phyloP scores from a whole-genome alignment of 257 asterid species.

The Euphrasia confusa region DNA sequence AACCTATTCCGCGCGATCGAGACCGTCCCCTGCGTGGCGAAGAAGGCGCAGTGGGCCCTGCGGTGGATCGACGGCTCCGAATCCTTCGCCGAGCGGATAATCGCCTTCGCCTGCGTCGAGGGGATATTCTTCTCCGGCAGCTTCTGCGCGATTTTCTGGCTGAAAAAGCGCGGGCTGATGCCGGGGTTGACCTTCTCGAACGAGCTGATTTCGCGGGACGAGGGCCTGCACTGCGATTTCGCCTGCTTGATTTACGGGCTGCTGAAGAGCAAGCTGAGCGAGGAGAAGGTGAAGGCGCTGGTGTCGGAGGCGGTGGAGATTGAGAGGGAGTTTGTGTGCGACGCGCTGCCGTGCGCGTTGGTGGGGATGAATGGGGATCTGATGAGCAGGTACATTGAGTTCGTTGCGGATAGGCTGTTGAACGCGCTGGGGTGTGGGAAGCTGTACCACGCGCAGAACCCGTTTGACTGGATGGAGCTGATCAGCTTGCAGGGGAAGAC shows the following conservation, averaged over 20 bases:
- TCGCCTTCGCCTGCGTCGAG: constrained; percentile 89
- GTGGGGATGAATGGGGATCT: constrained; percentile 59
- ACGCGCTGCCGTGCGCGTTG: constrained; percentile 58
- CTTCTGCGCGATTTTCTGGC: constrained; percentile 87
- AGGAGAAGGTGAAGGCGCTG: constrained; percentile 58
- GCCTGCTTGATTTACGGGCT: constrained; percentile 76
- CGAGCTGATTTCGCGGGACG: constrained; percentile 55
- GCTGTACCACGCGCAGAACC: constrained; percentile 48
- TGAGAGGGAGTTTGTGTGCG: constrained; percentile 61
- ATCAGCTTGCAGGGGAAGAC: constrained; percentile 38
- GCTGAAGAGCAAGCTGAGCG: constrained; percentile 57
- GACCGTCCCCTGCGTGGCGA: constrained; percentile 67
- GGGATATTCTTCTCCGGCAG: constrained; percentile 72
- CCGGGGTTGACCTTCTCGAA: constrained; percentile 78
- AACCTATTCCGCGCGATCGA: constrained; percentile 55
- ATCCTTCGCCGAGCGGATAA: constrained; percentile 67
- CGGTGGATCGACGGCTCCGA: constrained; percentile 87
- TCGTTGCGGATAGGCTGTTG: constrained; percentile 79
- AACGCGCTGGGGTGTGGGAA: constrained; percentile 50
- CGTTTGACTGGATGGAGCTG: constrained; percentile 82
- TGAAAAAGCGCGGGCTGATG: constrained; percentile 85
- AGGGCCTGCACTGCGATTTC: constrained; percentile 76
- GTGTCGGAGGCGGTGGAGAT: constrained; percentile 78
- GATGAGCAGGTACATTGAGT: constrained; percentile 77
- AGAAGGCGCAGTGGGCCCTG: constrained; percentile 85